Evolutionary conservation across 306 rosid species (phyloP), one percentile per base, ranked within the genome.

Genomic region (Lathyrus tuberosus): DNA sequence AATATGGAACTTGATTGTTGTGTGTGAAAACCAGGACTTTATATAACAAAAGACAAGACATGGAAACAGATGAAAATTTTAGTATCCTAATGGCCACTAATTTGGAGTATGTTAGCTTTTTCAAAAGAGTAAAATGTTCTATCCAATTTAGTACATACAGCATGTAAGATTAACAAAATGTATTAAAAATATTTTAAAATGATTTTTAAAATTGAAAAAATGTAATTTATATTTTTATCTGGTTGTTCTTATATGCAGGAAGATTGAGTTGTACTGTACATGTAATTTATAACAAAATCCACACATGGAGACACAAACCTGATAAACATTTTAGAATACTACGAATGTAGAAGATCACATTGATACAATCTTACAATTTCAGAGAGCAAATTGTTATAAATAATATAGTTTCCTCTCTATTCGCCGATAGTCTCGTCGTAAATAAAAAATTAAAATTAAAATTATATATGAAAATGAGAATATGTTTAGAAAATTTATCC

Each of bases 261-360:
- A 53, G 5, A 24, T 2, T 53, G 4, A 1, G 12, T 22, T 20
- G 14, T 20, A 18, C n/a, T n/a, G n/a, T n/a, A n/a, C n/a, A n/a
- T n/a, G n/a, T n/a, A n/a, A 51, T 8, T 17, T 5, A 49, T 16
- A 18, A 49, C 13, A 49, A 49, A 52, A 20, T 9, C 7, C 3
- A 52, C 1, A 52, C 31, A 18, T 3, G 11, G 14, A 53, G 60
- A 53, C 60, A 53, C 60, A 53, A 53, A 53, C 60, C 60, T 53
- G n/a, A 24, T 17, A 8, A 17, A 53, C 31, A 20, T 53, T 22
- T 53, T 10, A 10, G 31, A 53, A 20, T 20, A 18, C 8, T 49
- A 1, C 18, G 1, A 11, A 53, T 5, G 33, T 20, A 10, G 35
- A 53, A 5, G n/a, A 53, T 10, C 26, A 53, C 14, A 6, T 22